phyloP scores from a whole-genome alignment of 441 rosid species.

The Syzygium malaccense region DNA sequence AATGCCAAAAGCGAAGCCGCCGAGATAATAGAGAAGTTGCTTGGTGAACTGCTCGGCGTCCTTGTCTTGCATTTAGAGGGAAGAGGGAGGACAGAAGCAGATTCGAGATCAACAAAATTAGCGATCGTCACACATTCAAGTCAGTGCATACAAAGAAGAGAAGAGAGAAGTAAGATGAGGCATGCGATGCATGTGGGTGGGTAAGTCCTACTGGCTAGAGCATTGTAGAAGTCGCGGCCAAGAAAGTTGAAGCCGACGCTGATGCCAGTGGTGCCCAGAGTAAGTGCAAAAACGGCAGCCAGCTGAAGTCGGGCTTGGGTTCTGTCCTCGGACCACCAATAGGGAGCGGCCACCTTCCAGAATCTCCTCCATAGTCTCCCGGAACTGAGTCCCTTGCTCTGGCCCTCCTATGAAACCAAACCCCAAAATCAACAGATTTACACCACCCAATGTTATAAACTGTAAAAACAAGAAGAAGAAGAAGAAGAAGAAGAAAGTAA shows the following conservation, averaged over 20 bases:
- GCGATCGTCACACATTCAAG: not conserved
- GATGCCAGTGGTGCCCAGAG: slow-evolving; percentile 82
- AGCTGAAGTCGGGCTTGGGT: slow-evolving; percentile 71
- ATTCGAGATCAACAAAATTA: not conserved
- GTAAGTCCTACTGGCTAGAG: slow-evolving; percentile 61
- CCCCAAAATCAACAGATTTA: not conserved
- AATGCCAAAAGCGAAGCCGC: slow-evolving; percentile 83
- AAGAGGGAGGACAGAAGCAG: not conserved
- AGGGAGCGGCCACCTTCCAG: slow-evolving; percentile 92
- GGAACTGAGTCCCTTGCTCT: slow-evolving; percentile 30
- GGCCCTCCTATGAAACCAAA: slow-evolving; percentile 1
- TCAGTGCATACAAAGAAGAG: not conserved
- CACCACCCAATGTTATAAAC: not conserved
- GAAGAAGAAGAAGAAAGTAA: not conserved
- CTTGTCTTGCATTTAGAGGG: slow-evolving; percentile 42
- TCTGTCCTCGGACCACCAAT: slow-evolving; percentile 82
- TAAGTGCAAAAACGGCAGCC: slow-evolving; percentile 80
- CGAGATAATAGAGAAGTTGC: slow-evolving; percentile 80
- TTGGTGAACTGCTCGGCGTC: slow-evolving; percentile 90
- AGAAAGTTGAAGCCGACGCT: slow-evolving; percentile 95
- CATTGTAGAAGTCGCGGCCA: slow-evolving; percentile 95
- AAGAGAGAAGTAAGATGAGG: not conserved
- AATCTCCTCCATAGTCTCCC: slow-evolving; percentile 47
- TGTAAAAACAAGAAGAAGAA: not conserved
- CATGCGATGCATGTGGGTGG: not conserved